These are phyloP conservation scores for Silene conica DNA, from an alignment of 148 eudicot genomes.

Conservation along the genomic window DNA sequence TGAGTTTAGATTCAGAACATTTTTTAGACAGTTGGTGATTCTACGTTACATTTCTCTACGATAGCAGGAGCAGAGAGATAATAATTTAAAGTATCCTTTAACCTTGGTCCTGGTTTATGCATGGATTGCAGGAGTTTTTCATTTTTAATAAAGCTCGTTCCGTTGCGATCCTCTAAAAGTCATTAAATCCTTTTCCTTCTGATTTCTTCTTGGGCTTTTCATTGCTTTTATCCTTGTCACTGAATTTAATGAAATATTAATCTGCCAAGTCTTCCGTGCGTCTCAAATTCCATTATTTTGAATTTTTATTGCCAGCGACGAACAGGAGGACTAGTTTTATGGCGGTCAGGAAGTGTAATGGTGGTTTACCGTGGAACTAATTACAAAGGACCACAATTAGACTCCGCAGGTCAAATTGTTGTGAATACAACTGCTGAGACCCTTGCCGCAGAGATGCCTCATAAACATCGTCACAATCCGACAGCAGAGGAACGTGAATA, in stretches of 20 bases:
- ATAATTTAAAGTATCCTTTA: neutral
- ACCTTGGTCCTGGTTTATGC: neutral
- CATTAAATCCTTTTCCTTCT: no score
- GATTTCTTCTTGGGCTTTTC: neutral
- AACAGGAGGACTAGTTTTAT: slow-evolving; percentile 79
- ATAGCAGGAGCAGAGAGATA: neutral
- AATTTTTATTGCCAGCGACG: slow-evolving; percentile 64
- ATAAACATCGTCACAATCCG: slow-evolving; percentile 37
- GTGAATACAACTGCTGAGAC: slow-evolving; percentile 28
- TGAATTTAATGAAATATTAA: neutral
- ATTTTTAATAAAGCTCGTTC: neutral
- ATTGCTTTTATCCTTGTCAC: neutral
- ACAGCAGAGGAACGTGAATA: slow-evolving; percentile 74
- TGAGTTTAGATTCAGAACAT: neutral
- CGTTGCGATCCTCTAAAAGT: neutral
- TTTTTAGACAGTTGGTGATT: neutral
- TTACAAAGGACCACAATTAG: slow-evolving; percentile 66
- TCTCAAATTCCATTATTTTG: neutral
- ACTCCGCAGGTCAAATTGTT: slow-evolving; percentile 34
- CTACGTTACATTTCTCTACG: neutral
- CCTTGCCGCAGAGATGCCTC: slow-evolving; percentile 22
- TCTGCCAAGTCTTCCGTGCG: neutral
- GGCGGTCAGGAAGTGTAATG: slow-evolving; percentile 99
- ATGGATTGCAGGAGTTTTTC: neutral
- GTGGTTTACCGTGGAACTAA: slow-evolving; percentile 83